These are phyloP conservation scores for Liquidambar formosana DNA, from an alignment of 164 flowering plant species.

Conservation along the genomic window DNA sequence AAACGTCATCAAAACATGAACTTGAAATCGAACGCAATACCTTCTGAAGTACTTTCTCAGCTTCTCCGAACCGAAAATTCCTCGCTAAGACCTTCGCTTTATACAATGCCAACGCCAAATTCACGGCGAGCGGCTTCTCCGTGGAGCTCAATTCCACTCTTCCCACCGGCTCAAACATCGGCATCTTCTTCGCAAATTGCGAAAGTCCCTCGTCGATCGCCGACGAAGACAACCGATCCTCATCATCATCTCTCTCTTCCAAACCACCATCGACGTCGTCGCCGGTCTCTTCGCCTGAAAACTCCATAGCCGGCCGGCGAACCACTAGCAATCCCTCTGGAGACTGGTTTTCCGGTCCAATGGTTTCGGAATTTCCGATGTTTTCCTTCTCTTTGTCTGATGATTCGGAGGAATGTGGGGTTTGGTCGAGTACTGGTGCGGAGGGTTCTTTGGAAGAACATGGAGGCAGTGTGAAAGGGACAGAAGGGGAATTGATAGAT, in stretches of 20 bases:
- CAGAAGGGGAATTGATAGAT: slow-evolving; percentile 16
- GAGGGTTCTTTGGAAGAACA: slow-evolving; percentile 27
- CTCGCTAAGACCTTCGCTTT: slow-evolving; percentile 66
- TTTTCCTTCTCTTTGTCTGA: slow-evolving; percentile 3
- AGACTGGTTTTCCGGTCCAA: slow-evolving; percentile 6
- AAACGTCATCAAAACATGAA: neutral
- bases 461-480: slow-evolving; percentile 20
- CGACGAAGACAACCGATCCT: slow-evolving; percentile 20
- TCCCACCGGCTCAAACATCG: slow-evolving; percentile 79
- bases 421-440: slow-evolving; percentile 31
- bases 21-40: slow-evolving; percentile 27
- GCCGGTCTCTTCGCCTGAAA: slow-evolving; percentile 22
- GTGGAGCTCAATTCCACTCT: slow-evolving; percentile 23
- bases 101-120: slow-evolving; percentile 84
- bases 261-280: slow-evolving; percentile 16
- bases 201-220: slow-evolving; percentile 49
- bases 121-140: slow-evolving; percentile 63
- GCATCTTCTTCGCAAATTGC: slow-evolving; percentile 72
- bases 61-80: slow-evolving; percentile 57
- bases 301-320: slow-evolving; percentile 68
- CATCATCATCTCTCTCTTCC: neutral
- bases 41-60: slow-evolving; percentile 61
- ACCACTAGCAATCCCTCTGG: slow-evolving; percentile 42
- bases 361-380: neutral
- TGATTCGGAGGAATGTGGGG: slow-evolving; percentile 14